Evolutionary conservation across 2,329 filamentous ascomycete species (phyloP), one percentile per base, ranked within the genome.

Genomic region (Bipolaris sorokiniana): DNA sequence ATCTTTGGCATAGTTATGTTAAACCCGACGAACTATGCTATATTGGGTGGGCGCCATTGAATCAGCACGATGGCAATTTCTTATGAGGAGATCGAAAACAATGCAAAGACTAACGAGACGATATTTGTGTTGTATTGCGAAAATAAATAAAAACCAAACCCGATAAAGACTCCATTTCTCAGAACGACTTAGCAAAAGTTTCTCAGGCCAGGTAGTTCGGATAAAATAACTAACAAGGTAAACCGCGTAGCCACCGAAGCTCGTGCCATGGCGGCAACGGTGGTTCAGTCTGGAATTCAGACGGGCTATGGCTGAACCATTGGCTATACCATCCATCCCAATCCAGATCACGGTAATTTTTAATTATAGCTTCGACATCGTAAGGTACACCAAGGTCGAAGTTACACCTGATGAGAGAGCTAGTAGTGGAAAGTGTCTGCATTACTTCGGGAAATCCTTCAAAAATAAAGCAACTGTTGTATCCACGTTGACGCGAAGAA

Each of bases 251-350:
- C 38, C 38, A 41, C 7, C 36, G 26, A 7, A 47, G 22, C 5
- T 34, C 26, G 28, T 41, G 42, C 36, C 44, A 53, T 20, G 18
- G 26, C 13, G 51, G 51, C 10, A 48, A 7, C 4, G 51, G 51
- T 0, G 18, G 2, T 26, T 53, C 50, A 1, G 42, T 53, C 6
- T 53, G 36, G 7, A 53, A 48, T 5, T 20, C 9, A 1, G 13
- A 7, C 10, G 34, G 28, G 11, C 40, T 23, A 20, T 48, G 42
- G 9, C 0, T 11, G 1, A 0, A 0, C 51, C 51, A 53, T 7
- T 7, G 1, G 2, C 10, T 0, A 20, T 6, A 0, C 51, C 44
- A 54, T 16, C 23, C 18, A 3, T 28, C 0, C 2, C 3, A 7
- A 2, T 28, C 3, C 20, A 28, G 48, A 3, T 20, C 15, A 2